Conservation (phyloP, 768 basidiomycete genomes). For the Lactarius sp. region DNA sequence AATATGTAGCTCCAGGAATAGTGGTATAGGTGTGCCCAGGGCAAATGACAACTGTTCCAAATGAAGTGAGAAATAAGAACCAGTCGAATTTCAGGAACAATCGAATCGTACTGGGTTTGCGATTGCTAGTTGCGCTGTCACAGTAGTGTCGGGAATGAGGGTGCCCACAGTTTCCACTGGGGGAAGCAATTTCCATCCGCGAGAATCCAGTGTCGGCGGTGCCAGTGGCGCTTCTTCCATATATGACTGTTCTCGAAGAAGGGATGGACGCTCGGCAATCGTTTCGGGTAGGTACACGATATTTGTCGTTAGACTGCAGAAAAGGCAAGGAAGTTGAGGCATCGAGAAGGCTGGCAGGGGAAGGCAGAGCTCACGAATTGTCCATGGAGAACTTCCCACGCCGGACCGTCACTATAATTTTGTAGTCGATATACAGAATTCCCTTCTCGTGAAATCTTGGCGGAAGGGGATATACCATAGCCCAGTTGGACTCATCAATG, state of each 20-base stretch:
- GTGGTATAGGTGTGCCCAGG: constrained; percentile 18
- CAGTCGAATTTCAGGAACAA: background rate
- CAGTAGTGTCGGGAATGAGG: background rate
- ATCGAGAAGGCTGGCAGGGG: background rate
- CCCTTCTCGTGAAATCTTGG: constrained; percentile 44
- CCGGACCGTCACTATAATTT: constrained; percentile 16
- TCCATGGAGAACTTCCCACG: constrained; percentile 20
- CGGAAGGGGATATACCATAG: constrained; percentile 41
- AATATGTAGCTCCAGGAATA: constrained; percentile 10
- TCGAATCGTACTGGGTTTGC: constrained; percentile 12
- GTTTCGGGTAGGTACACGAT: constrained; percentile 24
- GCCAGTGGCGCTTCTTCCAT: background rate
- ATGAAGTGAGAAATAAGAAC: background rate
- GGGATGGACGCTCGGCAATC: constrained; percentile 19
- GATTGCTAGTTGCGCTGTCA: constrained; percentile 12
- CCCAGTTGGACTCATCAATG: constrained; percentile 34
- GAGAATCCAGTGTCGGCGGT: constrained; percentile 18
- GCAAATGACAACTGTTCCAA: constrained; percentile 17
- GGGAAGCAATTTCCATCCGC: constrained; percentile 26
- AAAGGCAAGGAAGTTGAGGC: background rate
- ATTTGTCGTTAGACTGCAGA: constrained; percentile 15
- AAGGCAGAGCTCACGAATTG: constrained; percentile 13
- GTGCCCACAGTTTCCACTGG: constrained; percentile 9
- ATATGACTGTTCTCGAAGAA: constrained; percentile 24
- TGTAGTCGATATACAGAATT: constrained; percentile 24